Conservation (phyloP, 306 rosid species). For the Elaeagnus macrophylla region DNA sequence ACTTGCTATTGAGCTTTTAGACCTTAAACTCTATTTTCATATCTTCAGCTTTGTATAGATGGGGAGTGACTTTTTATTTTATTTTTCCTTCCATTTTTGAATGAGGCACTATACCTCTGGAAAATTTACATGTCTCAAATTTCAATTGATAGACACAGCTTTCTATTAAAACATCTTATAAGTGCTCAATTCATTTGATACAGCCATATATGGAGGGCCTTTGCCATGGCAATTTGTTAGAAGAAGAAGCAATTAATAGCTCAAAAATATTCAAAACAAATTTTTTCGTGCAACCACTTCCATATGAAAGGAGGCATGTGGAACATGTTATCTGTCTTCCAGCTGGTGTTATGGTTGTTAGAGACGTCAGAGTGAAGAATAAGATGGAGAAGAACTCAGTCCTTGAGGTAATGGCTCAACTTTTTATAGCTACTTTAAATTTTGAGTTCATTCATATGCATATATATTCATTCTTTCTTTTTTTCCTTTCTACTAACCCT, state of each 20-base stretch:
- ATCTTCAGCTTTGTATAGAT: too few species aligned
- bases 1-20: too few species aligned
- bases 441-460: too few species aligned
- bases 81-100: too few species aligned
- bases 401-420: slow-evolving; percentile 52
- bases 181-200: slow-evolving; percentile 12
- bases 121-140: too few species aligned
- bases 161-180: slow-evolving; percentile 16
- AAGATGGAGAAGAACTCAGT: slow-evolving; percentile 75
- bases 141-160: too few species aligned
- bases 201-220: slow-evolving; percentile 87
- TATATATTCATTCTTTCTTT: too few species aligned
- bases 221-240: slow-evolving; percentile 81
- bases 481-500: not conserved
- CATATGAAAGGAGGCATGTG: slow-evolving; percentile 57
- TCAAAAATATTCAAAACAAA: slow-evolving; percentile 58
- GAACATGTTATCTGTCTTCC: slow-evolving; percentile 68
- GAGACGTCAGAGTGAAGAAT: slow-evolving; percentile 74
- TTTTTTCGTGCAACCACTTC: slow-evolving; percentile 58
- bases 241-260: slow-evolving; percentile 68
- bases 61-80: too few species aligned
- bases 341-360: slow-evolving; percentile 57
- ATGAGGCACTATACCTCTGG: too few species aligned
- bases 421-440: too few species aligned
- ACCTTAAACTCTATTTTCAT: too few species aligned